These are phyloP conservation scores for Coffea canephora DNA, from an alignment of 257 asterid species.

Conservation along the genomic window DNA sequence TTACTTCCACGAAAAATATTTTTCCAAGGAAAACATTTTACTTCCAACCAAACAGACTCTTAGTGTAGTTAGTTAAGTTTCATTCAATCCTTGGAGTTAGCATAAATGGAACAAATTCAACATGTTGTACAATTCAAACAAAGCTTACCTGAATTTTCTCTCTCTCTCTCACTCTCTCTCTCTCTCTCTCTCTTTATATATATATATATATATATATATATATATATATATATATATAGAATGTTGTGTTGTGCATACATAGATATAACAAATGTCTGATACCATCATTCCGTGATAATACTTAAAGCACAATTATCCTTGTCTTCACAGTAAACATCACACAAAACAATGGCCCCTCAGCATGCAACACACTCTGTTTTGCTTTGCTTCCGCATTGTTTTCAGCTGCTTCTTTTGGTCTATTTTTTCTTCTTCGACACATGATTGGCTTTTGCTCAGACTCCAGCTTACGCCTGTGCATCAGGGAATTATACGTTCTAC, in stretches of 20 bases:
- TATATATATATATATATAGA: no score
- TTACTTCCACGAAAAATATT: no score
- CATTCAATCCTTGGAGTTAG: no score
- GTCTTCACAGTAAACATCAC: conserved; percentile 21
- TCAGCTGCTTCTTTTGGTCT: neutral
- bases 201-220: no score
- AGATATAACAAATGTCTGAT: neutral
- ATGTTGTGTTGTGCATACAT: neutral
- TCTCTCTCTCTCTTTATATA: no score
- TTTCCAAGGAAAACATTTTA: no score
- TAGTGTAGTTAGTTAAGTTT: no score
- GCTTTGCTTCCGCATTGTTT: conserved; percentile 12
- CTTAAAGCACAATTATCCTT: conserved; percentile 1
- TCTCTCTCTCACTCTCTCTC: no score
- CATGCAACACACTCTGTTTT: conserved; percentile 28
- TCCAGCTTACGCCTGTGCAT: conserved; percentile 34
- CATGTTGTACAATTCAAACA: no score
- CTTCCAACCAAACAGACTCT: no score
- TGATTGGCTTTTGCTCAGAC: conserved; percentile 27
- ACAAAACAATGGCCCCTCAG: conserved; percentile 42
- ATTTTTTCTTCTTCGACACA: neutral
- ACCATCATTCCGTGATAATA: neutral
- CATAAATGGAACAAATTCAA: no score
- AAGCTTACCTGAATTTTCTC: no score
- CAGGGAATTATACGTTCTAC: conserved; percentile 29